A percentile compares a stretch with the other conserved stretches of the same genome.
These are phyloP conservation scores for Thinopyrum elongatum DNA, from an alignment of 176 grass and related monocot genomes.

Conservation along the genomic window DNA sequence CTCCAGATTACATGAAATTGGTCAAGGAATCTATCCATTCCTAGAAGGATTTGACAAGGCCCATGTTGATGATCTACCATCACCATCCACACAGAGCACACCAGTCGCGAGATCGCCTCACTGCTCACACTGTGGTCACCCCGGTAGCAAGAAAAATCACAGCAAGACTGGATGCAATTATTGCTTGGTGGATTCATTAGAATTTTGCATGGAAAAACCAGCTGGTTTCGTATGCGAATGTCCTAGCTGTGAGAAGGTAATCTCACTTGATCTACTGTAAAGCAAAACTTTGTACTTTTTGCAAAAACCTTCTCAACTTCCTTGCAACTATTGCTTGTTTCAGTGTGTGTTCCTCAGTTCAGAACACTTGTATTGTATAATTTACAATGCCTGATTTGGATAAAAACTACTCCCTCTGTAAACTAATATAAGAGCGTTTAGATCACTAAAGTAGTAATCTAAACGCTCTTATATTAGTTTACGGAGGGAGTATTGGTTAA, in stretches of 20 bases:
- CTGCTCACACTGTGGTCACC: conserved; percentile 89
- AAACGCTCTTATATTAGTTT: too few species aligned
- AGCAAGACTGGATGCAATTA: conserved; percentile 69
- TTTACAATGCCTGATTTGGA: conserved; percentile 1
- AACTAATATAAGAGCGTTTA: too few species aligned
- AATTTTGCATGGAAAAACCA: conserved; percentile 72
- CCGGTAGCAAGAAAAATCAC: conserved; percentile 81
- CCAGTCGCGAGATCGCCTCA: conserved; percentile 47
- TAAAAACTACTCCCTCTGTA: neutral
- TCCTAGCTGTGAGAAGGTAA: conserved; percentile 69
- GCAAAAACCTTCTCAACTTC: too few species aligned
- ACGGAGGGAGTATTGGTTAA: too few species aligned
- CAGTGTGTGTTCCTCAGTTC: neutral
- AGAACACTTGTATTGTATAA: neutral
- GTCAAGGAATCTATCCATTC: conserved; percentile 53
- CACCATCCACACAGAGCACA: conserved; percentile 32
- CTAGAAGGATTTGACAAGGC: conserved; percentile 34
- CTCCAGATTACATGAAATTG: conserved; percentile 72
- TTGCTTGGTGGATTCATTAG: conserved; percentile 53
- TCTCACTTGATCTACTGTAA: neutral
- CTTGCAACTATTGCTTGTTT: too few species aligned
- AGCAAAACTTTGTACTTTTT: neutral
- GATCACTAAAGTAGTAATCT: too few species aligned
- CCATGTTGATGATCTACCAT: conserved; percentile 47
- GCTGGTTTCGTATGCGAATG: conserved; percentile 79